These are phyloP conservation scores for Schoenoplectus tabernaemontani DNA, from an alignment of 202 grass and related monocot genomes.

Conservation along the genomic window DNA sequence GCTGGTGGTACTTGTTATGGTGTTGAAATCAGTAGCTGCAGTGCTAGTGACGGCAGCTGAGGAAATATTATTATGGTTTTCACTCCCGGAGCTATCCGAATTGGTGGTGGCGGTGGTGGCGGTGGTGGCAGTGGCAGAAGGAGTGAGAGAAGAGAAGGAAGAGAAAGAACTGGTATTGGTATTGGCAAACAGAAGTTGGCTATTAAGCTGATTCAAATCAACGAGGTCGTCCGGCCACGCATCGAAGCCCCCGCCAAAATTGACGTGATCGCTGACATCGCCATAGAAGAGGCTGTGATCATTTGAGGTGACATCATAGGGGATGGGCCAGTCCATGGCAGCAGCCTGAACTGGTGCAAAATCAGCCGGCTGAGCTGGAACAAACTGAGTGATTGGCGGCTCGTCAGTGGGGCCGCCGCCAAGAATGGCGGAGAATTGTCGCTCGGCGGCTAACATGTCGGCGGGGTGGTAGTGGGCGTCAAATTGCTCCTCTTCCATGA, in stretches of 20 bases:
- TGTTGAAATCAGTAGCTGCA: neutral
- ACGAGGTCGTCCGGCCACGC: slow-evolving; percentile 23
- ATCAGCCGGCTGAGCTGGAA: neutral
- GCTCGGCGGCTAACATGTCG: slow-evolving; percentile 48
- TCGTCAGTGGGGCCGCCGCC: slow-evolving; percentile 27
- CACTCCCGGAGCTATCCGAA: slow-evolving; percentile 7
- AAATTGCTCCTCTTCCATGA: slow-evolving; percentile 85
- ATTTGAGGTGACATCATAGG: slow-evolving; percentile 18
- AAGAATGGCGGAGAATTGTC: slow-evolving; percentile 64
- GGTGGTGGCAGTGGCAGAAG: too few relatives aligned
- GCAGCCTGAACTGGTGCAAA: neutral
- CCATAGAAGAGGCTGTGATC: slow-evolving; percentile 25
- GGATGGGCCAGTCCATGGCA: neutral
- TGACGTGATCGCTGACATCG: neutral
- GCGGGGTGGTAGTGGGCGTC: slow-evolving; percentile 46
- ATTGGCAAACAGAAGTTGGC: slow-evolving; percentile 14
- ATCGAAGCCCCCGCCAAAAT: neutral
- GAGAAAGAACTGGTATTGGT: slow-evolving; percentile 13
- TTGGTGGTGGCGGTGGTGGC: neutral
- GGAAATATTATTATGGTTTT: neutral
- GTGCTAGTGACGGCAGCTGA: neutral
- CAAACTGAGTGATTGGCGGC: neutral
- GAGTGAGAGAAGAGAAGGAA: slow-evolving; percentile 9
- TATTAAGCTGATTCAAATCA: slow-evolving; percentile 19
- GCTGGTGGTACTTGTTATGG: neutral